Evolutionary conservation across 2,329 filamentous ascomycete genomes (phyloP).

Genomic region (Hypoxylon sp.): DNA sequence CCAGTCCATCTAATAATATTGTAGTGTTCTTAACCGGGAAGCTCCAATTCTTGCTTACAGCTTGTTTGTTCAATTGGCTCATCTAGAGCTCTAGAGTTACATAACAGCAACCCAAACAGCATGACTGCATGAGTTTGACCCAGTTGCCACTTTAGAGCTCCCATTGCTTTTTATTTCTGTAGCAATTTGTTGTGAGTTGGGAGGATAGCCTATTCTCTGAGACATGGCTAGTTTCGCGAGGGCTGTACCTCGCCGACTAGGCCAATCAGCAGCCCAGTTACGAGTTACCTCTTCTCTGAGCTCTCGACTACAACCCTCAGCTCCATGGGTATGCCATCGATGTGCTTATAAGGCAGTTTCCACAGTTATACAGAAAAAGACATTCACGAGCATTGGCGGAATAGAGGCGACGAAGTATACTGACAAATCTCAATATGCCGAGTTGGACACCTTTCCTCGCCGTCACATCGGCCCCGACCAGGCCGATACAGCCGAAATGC

Average conservation of each 20-base stretch:
- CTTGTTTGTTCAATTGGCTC: slow-evolving; percentile 19
- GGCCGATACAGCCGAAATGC: slow-evolving; percentile 80
- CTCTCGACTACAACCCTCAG: slow-evolving; percentile 38
- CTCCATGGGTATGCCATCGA: slow-evolving; percentile 46
- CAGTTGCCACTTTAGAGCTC: slow-evolving; percentile 15
- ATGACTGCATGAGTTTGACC: slow-evolving; percentile 39
- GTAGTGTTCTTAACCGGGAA: not conserved
- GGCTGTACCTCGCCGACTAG: slow-evolving; percentile 50
- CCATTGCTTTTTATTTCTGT: slow-evolving; percentile 1
- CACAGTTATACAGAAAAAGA: slow-evolving; percentile 32
- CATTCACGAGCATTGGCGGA: slow-evolving; percentile 37
- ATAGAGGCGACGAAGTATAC: slow-evolving; percentile 19
- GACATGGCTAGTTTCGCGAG: slow-evolving; percentile 51
- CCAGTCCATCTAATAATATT: not conserved
- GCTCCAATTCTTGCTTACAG: slow-evolving; percentile 3
- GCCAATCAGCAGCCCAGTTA: slow-evolving; percentile 51
- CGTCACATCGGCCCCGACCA: slow-evolving; percentile 90
- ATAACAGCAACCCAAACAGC: slow-evolving; percentile 20
- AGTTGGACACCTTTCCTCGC: slow-evolving; percentile 78
- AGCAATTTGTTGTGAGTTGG: slow-evolving; percentile 13
- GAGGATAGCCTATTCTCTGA: slow-evolving; percentile 5
- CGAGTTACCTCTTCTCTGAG: slow-evolving; percentile 45
- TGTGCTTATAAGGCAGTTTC: slow-evolving; percentile 39
- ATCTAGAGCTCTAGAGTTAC: slow-evolving; percentile 13
- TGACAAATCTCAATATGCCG: slow-evolving; percentile 46